Evolutionary conservation across 306 rosid genomes (phyloP).

Genomic region (Trifolium pratense): DNA sequence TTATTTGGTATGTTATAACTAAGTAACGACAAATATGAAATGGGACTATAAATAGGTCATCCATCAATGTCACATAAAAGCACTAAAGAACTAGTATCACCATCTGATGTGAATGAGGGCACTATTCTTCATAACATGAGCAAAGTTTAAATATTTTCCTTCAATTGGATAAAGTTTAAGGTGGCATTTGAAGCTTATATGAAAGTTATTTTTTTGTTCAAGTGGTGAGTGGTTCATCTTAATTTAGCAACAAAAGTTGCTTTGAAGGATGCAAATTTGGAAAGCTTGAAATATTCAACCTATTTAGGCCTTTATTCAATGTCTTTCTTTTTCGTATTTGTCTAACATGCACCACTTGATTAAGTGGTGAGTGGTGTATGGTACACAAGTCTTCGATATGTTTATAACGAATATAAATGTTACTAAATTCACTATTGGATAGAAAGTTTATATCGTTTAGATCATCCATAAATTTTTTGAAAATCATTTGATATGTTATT

Average conservation of each 20-base stretch:
- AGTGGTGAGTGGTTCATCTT: constrained; percentile 13
- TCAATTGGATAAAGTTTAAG: background rate
- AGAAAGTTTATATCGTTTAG: too few species aligned
- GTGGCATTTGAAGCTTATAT: constrained; percentile 15
- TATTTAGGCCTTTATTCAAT: too few species aligned
- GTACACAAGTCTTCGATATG: too few species aligned
- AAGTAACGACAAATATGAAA: background rate
- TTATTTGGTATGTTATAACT: too few species aligned
- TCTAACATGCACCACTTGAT: too few species aligned
- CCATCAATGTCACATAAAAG: background rate
- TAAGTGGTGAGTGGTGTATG: too few species aligned
- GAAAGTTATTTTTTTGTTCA: background rate
- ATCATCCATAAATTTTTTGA: too few species aligned
- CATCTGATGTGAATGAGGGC: background rate
- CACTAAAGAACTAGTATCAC: background rate
- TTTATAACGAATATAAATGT: too few species aligned
- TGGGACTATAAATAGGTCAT: constrained; percentile 9
- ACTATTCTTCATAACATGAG: background rate
- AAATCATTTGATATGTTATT: too few species aligned
- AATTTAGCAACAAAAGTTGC: constrained; percentile 2
- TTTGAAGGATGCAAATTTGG: background rate
- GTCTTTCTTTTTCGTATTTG: too few species aligned
- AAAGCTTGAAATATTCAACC: background rate
- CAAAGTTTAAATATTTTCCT: background rate
- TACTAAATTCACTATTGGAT: too few species aligned